Evolutionary conservation across 2,329 filamentous ascomycete genomes (phyloP), one percentile per base, ranked within the genome.

Genomic region (Salinomyces thailandicus): DNA sequence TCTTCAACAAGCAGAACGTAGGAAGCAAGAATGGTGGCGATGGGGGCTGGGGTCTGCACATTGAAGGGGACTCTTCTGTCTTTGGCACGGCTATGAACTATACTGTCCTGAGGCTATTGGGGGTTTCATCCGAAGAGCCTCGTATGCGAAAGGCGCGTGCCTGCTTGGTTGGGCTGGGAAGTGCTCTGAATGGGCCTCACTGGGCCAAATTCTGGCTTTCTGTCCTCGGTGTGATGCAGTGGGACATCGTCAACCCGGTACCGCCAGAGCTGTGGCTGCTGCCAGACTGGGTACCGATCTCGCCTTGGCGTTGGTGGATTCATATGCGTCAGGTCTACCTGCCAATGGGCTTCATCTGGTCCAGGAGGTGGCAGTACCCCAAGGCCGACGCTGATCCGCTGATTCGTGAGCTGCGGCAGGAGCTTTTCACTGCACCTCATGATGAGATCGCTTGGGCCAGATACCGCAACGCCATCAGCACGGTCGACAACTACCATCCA

Each of bases 181-280:
- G 91, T 18, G 85, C 85, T 1, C 67, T 83, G 11, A 78, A 85
- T 51, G 77, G 76, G 1, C 93, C 91, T 15, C 91, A 96, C 57
- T 98, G 91, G 91, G 77, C 77, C n/a, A 98, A 98, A 57, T 93
- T 93, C 60, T 95, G 87, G 86, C 71, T 98, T 31, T 81, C 81
- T 26, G 71, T 93, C 2, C 63, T 98, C 42, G 86, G 86, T 12
- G 73, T 96, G 3, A 78, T 78, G 55, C 67, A 80, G 18, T 98
- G 89, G 86, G 85, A 93, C 37, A 78, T 91, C 41, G 87, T 96
- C 49, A 98, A 96, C 51, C 91, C 91, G 1, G 78, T 91, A 2
- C 91, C 91, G 1, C 84, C 91, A 0, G 91, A 98, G 64, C 60
- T 96, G 30, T 98, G 91, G 91, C 68, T 62, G 16, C 57, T 62